phyloP scores from a whole-genome alignment of 345 rosid species.

The Citrus maxima region DNA sequence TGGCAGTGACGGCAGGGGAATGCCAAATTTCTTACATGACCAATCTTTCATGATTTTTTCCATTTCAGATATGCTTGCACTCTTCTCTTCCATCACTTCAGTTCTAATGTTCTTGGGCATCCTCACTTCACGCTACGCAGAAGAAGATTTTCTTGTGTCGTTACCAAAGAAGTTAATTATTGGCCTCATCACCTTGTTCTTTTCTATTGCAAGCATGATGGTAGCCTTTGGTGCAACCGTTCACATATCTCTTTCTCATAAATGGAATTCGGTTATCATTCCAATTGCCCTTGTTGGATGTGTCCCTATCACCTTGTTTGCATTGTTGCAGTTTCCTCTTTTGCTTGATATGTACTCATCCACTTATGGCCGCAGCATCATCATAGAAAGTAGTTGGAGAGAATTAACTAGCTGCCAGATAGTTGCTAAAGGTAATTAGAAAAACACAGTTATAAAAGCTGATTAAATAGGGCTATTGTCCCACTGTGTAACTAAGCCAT shows the following conservation, averaged over 20 bases:
- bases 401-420: too few species aligned
- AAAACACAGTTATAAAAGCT: too few species aligned
- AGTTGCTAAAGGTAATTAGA: too few species aligned
- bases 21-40: background rate
- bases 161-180: constrained; percentile 2
- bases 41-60: background rate
- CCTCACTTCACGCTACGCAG: background rate
- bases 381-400: too few species aligned
- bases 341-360: too few species aligned
- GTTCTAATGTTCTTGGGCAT: constrained; percentile 9
- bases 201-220: constrained; percentile 11
- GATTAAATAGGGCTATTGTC: too few species aligned
- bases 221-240: constrained; percentile 3
- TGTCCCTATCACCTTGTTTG: background rate
- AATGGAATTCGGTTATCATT: background rate
- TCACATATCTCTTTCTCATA: background rate
- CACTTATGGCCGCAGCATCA: background rate
- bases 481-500: too few species aligned
- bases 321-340: background rate
- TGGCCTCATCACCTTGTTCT: background rate
- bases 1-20: background rate
- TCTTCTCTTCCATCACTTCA: background rate
- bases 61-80: constrained; percentile 2
- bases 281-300: background rate
- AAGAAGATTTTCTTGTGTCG: constrained; percentile 3